Base-by-base conservation (phyloP, 2,329 filamentous ascomycete genomes). In the Gyromitra esculenta region DNA sequence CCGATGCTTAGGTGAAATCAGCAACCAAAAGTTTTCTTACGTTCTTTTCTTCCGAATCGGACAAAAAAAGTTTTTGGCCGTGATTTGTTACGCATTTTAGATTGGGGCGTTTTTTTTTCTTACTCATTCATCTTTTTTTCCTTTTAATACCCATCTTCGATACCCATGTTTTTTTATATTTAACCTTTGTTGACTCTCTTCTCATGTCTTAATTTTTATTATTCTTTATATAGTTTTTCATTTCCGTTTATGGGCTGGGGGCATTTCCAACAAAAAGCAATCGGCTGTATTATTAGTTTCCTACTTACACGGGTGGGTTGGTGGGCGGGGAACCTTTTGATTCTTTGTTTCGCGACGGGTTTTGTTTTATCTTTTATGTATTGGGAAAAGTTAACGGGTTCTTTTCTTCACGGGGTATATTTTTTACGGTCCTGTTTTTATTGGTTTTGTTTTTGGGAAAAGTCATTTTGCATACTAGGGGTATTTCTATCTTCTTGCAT, bases 1-100 rank as follows among this genome's bases (percentile, higher is more conserved):
- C 89, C 52, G 87, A 86, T 80, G 84, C 85, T 81, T 90, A 87
- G 70, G 25, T 52, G 56, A 52, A 50, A 75, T 45, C 37, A 74
- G 25, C 31, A 64, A 66, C 59, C 59, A 69, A 75, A 78, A 67
- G 45, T 77, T 67, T 69, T 11, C 56, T 54, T 64, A 37, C 31
- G 54, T 80, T 75, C 62, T 50, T 57, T 76, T 75, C 62, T 63
- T 56, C 64, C 66, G 75, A 75, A 79, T 73, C 65, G 77, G 73
- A 80, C 68, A 77, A 79, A 68, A 78, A 79, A 78, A 79, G 75
- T 78, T 79, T 70, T 75, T 57, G 65, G 21, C 2, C 45, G 54
- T 25, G 8, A 60, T 66, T 73, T 74, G 63, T 73, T 63, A 60
- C 39, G 56, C 59, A 62, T 75, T 68, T 70, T 77, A 77, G 75